Conservation (phyloP, 1,284 basidiomycete species). For the Phellinidium pouzarii region DNA sequence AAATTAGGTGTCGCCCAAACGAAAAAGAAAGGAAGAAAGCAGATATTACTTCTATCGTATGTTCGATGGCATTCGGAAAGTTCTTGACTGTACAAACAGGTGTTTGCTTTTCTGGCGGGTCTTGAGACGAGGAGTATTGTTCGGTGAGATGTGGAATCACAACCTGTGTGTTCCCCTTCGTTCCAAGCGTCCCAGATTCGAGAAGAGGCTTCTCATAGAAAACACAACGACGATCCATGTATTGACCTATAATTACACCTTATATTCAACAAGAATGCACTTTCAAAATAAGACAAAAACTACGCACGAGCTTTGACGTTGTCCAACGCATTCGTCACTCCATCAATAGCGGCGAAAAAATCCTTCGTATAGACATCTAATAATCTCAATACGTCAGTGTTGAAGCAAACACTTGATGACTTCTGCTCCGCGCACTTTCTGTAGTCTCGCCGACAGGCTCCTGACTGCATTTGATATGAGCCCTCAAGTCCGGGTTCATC, state of each 20-base stretch:
- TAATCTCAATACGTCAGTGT: not conserved
- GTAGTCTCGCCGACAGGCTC: constrained; percentile 92
- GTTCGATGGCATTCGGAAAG: constrained; percentile 97
- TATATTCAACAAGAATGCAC: not conserved
- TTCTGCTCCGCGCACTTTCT: constrained; percentile 48
- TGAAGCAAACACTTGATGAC: constrained; percentile 9
- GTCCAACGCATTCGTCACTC: constrained; percentile 99
- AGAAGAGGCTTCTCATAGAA: constrained; percentile 96
- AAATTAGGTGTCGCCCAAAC: constrained; percentile 10
- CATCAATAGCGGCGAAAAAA: constrained; percentile 87
- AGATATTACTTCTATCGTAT: constrained; percentile 84
- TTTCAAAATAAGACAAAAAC: constrained; percentile 6
- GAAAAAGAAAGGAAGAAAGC: not conserved
- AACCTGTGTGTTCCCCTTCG: constrained; percentile 98
- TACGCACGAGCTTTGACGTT: constrained; percentile 89
- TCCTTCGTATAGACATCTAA: constrained; percentile 83
- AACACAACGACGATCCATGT: constrained; percentile 99
- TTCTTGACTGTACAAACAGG: constrained; percentile 99
- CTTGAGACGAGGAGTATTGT: constrained; percentile 97
- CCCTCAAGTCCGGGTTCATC: constrained; percentile 93
- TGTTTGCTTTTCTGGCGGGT: constrained; percentile 97
- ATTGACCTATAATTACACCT: constrained; percentile 54
- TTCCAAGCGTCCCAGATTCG: constrained; percentile 97
- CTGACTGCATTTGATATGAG: constrained; percentile 87
- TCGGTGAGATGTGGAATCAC: constrained; percentile 94